These are phyloP conservation scores for Parastagonospora avenae DNA, from an alignment of 2,329 filamentous ascomycete genomes.

Conservation along the genomic window DNA sequence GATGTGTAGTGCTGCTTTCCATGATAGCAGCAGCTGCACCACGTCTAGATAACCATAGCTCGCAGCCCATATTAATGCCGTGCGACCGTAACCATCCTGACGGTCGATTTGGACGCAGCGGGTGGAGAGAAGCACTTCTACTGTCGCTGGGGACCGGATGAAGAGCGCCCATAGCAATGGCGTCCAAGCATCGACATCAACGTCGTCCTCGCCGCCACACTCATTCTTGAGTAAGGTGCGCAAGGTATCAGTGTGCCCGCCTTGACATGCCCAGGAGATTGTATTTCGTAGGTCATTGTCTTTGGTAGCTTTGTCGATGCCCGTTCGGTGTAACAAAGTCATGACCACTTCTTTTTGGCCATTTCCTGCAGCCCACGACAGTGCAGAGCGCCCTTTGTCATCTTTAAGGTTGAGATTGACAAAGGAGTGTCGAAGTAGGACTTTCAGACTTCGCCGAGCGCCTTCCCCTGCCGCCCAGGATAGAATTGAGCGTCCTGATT, in stretches of 20 bases:
- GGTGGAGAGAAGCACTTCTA: slow-evolving; percentile 38
- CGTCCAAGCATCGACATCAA: slow-evolving; percentile 45
- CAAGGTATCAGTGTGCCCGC: slow-evolving; percentile 28
- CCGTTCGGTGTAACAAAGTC: slow-evolving; percentile 27
- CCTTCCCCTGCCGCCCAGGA: slow-evolving; percentile 46
- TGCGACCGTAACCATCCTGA: slow-evolving; percentile 34
- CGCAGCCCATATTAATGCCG: slow-evolving; percentile 43
- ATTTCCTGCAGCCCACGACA: slow-evolving; percentile 39
- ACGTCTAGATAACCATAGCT: slow-evolving; percentile 40
- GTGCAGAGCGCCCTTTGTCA: slow-evolving; percentile 35
- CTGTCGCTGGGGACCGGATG: slow-evolving; percentile 26
- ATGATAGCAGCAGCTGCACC: slow-evolving; percentile 19
- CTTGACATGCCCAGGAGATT: slow-evolving; percentile 41
- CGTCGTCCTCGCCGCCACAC: slow-evolving; percentile 36
- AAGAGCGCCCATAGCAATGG: slow-evolving; percentile 46
- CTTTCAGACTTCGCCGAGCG: slow-evolving; percentile 21
- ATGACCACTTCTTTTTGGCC: slow-evolving; percentile 27
- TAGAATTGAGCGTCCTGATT: slow-evolving; percentile 36
- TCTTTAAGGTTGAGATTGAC: slow-evolving; percentile 38
- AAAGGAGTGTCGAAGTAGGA: slow-evolving; percentile 25
- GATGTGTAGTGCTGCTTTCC: slow-evolving; percentile 14
- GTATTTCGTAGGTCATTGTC: slow-evolving; percentile 39
- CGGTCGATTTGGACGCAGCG: slow-evolving; percentile 39
- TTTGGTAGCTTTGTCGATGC: slow-evolving; percentile 31
- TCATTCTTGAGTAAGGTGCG: slow-evolving; percentile 32